Percentiles rank a stretch among this genome's conserved stretches.
phyloP scores from a whole-genome alignment of 2,329 filamentous ascomycete genomes.

The Microsporum ferrugineum region DNA sequence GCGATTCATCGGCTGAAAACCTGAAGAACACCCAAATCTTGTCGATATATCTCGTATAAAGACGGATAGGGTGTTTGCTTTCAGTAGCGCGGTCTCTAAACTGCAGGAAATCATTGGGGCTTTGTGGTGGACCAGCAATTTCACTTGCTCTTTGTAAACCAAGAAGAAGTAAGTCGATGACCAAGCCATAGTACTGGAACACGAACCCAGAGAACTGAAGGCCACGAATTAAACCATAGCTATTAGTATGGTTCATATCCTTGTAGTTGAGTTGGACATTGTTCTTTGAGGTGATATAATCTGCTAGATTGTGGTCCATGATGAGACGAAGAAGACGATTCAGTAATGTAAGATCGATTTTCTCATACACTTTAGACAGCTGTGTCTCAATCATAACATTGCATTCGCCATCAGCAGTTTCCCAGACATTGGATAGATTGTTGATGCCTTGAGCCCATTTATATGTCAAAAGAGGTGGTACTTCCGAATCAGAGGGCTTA shows the following conservation, averaged over 20 bases:
- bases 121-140: conserved; percentile 86
- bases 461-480: conserved; percentile 85
- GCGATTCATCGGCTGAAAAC: conserved; percentile 85
- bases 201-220: conserved; percentile 97
- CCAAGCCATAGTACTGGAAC: conserved; percentile 96
- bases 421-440: conserved; percentile 92
- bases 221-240: conserved; percentile 95
- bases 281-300: conserved; percentile 99
- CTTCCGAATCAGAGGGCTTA: conserved; percentile 96
- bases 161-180: conserved; percentile 82
- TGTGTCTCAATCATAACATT: conserved; percentile 99
- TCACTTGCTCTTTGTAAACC: conserved; percentile 95
- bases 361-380: conserved; percentile 98
- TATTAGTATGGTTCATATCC: conserved; percentile 99
- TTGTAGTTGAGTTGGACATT: conserved; percentile 99
- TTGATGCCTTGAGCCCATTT: conserved; percentile 99
- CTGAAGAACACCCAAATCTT: conserved; percentile 97
- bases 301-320: conserved; percentile 98
- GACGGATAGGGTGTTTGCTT: conserved; percentile 81
- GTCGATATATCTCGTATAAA: conserved; percentile 98
- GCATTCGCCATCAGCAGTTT: conserved; percentile 84
- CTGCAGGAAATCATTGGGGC: conserved; percentile 93
- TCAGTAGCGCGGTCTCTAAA: conserved; percentile 91
- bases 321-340: conserved; percentile 88
- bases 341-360: conserved; percentile 91